Conservation (phyloP, 768 basidiomycete species). For the Hortiboletus flavorubellus region DNA sequence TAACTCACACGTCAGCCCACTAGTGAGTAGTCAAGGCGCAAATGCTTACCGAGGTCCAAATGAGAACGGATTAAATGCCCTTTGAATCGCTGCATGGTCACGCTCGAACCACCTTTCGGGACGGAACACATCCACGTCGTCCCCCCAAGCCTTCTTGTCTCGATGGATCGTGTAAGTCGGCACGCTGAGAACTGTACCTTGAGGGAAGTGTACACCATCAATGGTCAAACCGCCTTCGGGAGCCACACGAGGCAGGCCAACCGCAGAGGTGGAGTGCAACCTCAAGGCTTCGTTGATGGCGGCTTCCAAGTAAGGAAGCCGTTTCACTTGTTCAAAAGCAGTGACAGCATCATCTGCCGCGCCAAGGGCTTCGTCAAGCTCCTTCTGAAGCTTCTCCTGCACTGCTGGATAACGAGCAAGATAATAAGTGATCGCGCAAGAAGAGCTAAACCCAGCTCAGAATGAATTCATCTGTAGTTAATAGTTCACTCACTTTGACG, state of each 20-base stretch:
- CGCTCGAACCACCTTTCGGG: constrained; percentile 86
- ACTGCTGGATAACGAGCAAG: constrained; percentile 64
- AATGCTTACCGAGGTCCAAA: constrained; percentile 64
- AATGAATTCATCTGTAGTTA: not conserved
- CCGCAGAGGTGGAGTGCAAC: constrained; percentile 76
- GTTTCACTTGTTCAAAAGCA: constrained; percentile 67
- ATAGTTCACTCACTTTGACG: constrained; percentile 67
- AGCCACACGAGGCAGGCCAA: constrained; percentile 79
- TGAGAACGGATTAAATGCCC: constrained; percentile 83
- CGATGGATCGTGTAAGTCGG: constrained; percentile 85
- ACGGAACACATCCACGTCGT: constrained; percentile 67
- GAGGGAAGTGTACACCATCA: constrained; percentile 52
- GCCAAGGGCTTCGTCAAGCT: constrained; percentile 61
- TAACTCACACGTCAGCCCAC: constrained; percentile 4
- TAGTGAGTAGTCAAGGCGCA: not conserved
- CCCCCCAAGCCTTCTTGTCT: constrained; percentile 69
- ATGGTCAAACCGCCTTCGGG: constrained; percentile 72
- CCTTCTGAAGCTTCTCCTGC: constrained; percentile 71
- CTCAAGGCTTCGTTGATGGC: constrained; percentile 86
- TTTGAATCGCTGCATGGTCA: constrained; percentile 57
- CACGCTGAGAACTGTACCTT: constrained; percentile 73
- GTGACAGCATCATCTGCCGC: constrained; percentile 59
- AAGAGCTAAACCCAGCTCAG: constrained; percentile 52
- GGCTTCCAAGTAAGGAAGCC: constrained; percentile 76
- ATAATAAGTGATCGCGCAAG: constrained; percentile 85